Evolutionary conservation across 768 basidiomycete genomes (phyloP).

Genomic region (Pleurotus cornucopiae): DNA sequence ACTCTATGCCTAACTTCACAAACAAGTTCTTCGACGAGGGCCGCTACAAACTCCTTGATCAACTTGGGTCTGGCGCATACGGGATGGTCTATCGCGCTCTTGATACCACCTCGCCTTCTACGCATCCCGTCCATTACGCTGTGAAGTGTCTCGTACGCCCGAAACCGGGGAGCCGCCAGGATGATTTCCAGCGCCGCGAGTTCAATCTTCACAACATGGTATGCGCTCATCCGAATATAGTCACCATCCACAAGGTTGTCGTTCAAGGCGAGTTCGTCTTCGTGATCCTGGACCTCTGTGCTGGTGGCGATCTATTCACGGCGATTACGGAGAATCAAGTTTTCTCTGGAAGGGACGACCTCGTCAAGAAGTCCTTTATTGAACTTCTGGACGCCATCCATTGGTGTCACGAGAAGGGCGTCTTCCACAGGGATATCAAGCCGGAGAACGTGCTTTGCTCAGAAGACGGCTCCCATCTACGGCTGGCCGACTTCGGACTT

Average conservation of each 20-base stretch:
- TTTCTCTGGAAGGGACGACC: slow-evolving; percentile 53
- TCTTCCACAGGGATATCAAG: slow-evolving; percentile 86
- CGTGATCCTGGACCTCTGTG: slow-evolving; percentile 56
- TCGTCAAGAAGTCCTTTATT: slow-evolving; percentile 67
- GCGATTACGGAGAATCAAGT: slow-evolving; percentile 56
- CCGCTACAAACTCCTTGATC: slow-evolving; percentile 55
- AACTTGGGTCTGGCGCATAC: slow-evolving; percentile 72
- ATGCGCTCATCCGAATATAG: slow-evolving; percentile 55
- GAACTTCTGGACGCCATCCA: slow-evolving; percentile 79
- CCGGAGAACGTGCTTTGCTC: slow-evolving; percentile 76
- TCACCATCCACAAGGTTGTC: slow-evolving; percentile 63
- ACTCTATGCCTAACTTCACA: slow-evolving; percentile 46
- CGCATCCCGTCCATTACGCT: slow-evolving; percentile 48
- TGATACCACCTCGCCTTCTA: slow-evolving; percentile 36
- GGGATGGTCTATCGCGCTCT: slow-evolving; percentile 75
- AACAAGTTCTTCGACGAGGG: slow-evolving; percentile 51
- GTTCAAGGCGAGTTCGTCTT: slow-evolving; percentile 60
- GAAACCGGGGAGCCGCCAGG: slow-evolving; percentile 50
- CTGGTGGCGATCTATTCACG: slow-evolving; percentile 65
- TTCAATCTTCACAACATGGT: slow-evolving; percentile 53
- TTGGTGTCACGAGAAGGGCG: slow-evolving; percentile 63
- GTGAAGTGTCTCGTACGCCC: slow-evolving; percentile 72
- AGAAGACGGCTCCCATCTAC: slow-evolving; percentile 46
- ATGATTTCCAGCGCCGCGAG: slow-evolving; percentile 64
- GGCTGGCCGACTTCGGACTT: slow-evolving; percentile 78